A percentile compares a stretch with the other conserved stretches of the same genome.
Conservation (phyloP, 805 yeast genomes). For the Sugiyamaella mastotermitis region DNA sequence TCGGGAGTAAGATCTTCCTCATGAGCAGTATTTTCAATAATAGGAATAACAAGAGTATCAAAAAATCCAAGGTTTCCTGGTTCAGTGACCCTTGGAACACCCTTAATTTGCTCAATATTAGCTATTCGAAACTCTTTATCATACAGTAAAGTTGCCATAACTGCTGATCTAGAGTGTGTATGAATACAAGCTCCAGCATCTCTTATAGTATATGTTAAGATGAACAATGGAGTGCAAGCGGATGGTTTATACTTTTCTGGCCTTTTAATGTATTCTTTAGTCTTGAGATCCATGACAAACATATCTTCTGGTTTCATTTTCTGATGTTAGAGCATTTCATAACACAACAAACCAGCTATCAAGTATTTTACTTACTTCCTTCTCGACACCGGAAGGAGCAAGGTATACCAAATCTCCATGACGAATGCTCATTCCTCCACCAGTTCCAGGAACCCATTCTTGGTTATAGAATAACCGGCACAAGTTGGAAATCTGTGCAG, state of each 20-base stretch:
- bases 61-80: conserved; percentile 65
- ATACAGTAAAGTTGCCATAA: conserved; percentile 66
- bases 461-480: conserved; percentile 71
- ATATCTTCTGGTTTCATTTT: conserved; percentile 74
- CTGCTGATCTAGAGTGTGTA: conserved; percentile 89
- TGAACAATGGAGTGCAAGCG: conserved; percentile 86
- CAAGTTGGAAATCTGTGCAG: conserved; percentile 74
- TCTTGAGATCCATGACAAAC: conserved; percentile 63
- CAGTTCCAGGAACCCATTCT: conserved; percentile 94
- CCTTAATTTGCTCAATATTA: conserved; percentile 88
- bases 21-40: conserved; percentile 82
- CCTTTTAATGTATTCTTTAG: conserved; percentile 46
- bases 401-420: conserved; percentile 53
- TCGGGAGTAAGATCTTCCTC: conserved; percentile 72
- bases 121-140: conserved; percentile 68
- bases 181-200: conserved; percentile 91
- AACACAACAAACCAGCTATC: conserved; percentile 2
- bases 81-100: conserved; percentile 64
- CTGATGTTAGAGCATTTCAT: conserved; percentile 9
- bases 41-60: conserved; percentile 78
- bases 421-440: conserved; percentile 85
- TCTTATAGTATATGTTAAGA: conserved; percentile 61
- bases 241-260: conserved; percentile 76
- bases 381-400: conserved; percentile 96
- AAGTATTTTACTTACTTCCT: conserved; percentile 48